Evolutionary conservation across 805 yeast species (phyloP), one percentile per base, ranked within the genome.

Genomic region (Pichia thaimueangensis): DNA sequence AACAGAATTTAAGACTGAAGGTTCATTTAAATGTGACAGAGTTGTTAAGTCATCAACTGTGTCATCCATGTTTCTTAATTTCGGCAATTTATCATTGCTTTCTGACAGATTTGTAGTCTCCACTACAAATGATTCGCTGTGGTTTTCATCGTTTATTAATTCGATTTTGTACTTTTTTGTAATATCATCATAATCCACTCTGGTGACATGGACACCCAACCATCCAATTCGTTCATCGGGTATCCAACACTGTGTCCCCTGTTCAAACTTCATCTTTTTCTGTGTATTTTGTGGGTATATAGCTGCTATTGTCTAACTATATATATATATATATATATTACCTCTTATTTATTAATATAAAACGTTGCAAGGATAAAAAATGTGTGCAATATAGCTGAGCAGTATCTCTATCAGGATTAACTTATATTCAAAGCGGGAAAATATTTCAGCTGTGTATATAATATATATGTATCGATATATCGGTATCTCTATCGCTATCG

Each of bases 11-110:
- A 91, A 73, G 36, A 91, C 97, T 1, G 97, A 94, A 1, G 98
- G 97, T 62, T 91, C 98, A 63, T 91, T 91, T 54, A 93, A 70
- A 60, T 91, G 89, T 1, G 97, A 87, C 43, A 91, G 72, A 42
- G 87, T 81, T 1, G 97, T 93, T 56, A 91, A 74, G 65, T 93
- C 98, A 60, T 91, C 96, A n/a, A 94, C 86, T 3, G 96, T 84
- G 63, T 91, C 98, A 52, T 87, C 71, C 39, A 96, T 95, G 60
- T 91, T 91, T 60, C 96, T 76, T 56, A 89, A 72, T 30, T 87
- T 78, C 3, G 96, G 96, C 42, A 86, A 69, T 37, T 72, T 71
- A 5, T 68, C 61, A 42, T 80, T 75, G 39, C 71, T 73, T 49
- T 76, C 81, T 48, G 66, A 63, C 47, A 79, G 56, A 52, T 58